Percentiles rank a stretch among this genome's conserved stretches.
Conservation (phyloP, 2,329 filamentous ascomycete genomes). For the Talaromyces amestolkiae region DNA sequence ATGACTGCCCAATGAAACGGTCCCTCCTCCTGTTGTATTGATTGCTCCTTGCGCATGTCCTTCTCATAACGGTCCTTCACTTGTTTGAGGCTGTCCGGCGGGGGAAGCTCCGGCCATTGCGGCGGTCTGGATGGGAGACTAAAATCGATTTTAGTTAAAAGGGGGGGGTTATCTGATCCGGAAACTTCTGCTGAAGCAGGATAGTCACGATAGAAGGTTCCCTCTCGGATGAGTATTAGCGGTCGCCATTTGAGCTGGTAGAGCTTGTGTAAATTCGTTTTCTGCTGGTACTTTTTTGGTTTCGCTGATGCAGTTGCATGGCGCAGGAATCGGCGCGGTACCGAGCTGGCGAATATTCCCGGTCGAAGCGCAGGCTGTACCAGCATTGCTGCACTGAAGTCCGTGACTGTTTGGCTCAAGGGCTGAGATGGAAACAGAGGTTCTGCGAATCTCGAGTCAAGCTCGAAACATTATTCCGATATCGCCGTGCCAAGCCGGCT, state of each 20-base stretch:
- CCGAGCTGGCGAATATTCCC: slow-evolving; percentile 18
- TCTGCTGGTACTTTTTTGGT: not conserved
- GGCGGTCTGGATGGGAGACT: slow-evolving; percentile 57
- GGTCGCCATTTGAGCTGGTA: slow-evolving; percentile 37
- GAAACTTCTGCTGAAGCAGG: slow-evolving; percentile 51
- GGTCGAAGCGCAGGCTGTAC: slow-evolving; percentile 28
- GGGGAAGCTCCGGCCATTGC: slow-evolving; percentile 10
- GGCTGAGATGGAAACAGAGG: too few species aligned
- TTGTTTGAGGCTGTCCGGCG: not conserved
- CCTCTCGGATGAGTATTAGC: slow-evolving; percentile 71
- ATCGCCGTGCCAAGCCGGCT: slow-evolving; percentile 2
- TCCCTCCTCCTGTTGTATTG: slow-evolving; percentile 49
- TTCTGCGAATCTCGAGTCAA: not conserved
- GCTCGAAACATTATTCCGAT: not conserved
- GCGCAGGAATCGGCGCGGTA: slow-evolving; percentile 20
- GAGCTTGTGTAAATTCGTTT: not conserved
- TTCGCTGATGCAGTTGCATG: slow-evolving; percentile 1
- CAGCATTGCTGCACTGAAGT: slow-evolving; percentile 27
- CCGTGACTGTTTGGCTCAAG: not conserved
- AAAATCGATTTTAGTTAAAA: slow-evolving; percentile 72
- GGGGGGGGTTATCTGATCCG: slow-evolving; percentile 62
- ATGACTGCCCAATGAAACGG: slow-evolving; percentile 69
- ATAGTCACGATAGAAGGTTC: slow-evolving; percentile 78
- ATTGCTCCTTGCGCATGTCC: not conserved
- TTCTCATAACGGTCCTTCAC: slow-evolving; percentile 4